Evolutionary conservation across 352 stramenopile genomes (phyloP).

Genomic region (Hyphochytrium catenoides): DNA sequence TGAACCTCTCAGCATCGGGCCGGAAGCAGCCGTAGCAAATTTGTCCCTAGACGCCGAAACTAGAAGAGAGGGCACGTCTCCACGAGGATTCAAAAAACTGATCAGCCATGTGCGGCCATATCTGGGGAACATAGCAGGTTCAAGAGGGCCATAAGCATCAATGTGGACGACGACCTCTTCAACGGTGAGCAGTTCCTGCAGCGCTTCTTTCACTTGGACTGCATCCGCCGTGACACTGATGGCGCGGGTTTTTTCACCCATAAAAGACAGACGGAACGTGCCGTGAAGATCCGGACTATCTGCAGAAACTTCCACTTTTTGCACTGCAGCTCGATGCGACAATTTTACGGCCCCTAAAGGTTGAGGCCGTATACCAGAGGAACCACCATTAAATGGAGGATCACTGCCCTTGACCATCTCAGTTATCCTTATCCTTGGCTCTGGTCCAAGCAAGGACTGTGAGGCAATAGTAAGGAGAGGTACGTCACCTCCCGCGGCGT

Average conservation of each 20-base stretch:
- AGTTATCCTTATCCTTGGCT: constrained; percentile 13
- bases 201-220: constrained; percentile 17
- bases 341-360: constrained; percentile 10
- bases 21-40: too few relatives aligned
- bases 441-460: constrained; percentile 5
- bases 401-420: constrained; percentile 18
- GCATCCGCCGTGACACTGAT: constrained; percentile 20
- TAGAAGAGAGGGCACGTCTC: too few relatives aligned
- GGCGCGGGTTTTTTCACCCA: constrained; percentile 21
- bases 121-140: too few relatives aligned
- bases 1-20: too few relatives aligned
- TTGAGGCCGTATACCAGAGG: constrained; percentile 9
- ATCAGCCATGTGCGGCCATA: too few relatives aligned
- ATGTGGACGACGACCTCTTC: constrained; percentile 22
- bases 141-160: too few relatives aligned
- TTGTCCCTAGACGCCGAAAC: too few relatives aligned
- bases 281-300: constrained; percentile 28
- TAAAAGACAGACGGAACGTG: constrained; percentile 25
- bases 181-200: constrained; percentile 38
- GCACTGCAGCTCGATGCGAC: constrained; percentile 17
- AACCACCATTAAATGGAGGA: constrained; percentile 6
- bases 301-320: constrained; percentile 37
- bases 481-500: constrained; percentile 23
- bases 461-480: constrained; percentile 11
- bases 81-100: too few relatives aligned